A percentile compares a stretch with the other conserved stretches of the same genome.
phyloP scores from a whole-genome alignment of 495 filamentous ascomycete species.

The Aspergillus panamensis region DNA sequence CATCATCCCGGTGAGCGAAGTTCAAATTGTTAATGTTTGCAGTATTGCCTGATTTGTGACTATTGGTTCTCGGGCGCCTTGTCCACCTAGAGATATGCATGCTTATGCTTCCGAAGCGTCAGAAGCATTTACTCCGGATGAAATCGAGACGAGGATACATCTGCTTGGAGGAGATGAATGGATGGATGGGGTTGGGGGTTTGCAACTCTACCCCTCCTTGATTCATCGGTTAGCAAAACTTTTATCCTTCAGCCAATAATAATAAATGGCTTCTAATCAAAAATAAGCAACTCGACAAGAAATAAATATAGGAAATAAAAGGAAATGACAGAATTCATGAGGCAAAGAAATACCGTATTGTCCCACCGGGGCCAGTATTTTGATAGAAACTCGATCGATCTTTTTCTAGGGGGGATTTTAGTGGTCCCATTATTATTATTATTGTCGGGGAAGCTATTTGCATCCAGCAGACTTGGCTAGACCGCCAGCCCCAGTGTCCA shows the following conservation, averaged over 20 bases:
- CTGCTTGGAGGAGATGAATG: background rate
- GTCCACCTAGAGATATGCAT: constrained; percentile 15
- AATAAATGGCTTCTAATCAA: background rate
- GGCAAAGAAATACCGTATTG: background rate
- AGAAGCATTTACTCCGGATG: background rate
- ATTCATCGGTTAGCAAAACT: background rate
- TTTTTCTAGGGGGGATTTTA: constrained; percentile 10
- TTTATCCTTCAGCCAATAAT: constrained; percentile 4
- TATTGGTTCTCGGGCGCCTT: constrained; percentile 18
- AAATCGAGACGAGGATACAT: background rate
- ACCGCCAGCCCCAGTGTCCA: constrained; percentile 20
- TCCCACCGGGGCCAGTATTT: background rate
- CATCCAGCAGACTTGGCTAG: constrained; percentile 24
- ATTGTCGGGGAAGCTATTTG: background rate
- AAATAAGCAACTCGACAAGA: background rate
- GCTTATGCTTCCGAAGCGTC: constrained; percentile 11
- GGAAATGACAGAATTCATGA: background rate
- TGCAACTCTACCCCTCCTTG: constrained; percentile 17
- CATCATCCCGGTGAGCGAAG: constrained; percentile 11
- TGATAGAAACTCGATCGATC: constrained; percentile 11
- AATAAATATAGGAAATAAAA: background rate
- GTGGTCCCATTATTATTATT: constrained; percentile 14
- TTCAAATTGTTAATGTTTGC: constrained; percentile 10
- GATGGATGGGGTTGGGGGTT: constrained; percentile 2
- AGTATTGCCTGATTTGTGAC: constrained; percentile 8